Percentiles rank a stretch among this genome's conserved stretches.
Evolutionary conservation across 2,329 filamentous ascomycete species (phyloP).

Genomic region (Epicoccum sorghinum): DNA sequence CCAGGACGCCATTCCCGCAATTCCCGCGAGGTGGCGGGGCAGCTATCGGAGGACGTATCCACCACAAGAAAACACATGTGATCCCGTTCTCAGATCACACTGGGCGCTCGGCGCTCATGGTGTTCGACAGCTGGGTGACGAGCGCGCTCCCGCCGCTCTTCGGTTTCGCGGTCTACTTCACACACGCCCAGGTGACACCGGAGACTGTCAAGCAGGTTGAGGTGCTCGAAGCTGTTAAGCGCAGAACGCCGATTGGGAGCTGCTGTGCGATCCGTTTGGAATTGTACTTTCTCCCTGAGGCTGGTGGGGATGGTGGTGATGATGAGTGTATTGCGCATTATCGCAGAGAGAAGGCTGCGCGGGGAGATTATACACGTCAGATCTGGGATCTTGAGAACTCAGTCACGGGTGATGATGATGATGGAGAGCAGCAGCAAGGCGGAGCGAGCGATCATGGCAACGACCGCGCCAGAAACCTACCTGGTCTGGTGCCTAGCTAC

Average conservation of each 20-base stretch:
- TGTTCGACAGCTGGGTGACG: constrained; percentile 11
- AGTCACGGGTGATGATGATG: background rate
- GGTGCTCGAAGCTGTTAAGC: constrained; percentile 13
- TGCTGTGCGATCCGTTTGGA: constrained; percentile 14
- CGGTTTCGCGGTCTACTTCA: constrained; percentile 21
- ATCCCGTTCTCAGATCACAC: constrained; percentile 18
- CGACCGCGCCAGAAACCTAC: constrained; percentile 4
- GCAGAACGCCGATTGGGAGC: constrained; percentile 6
- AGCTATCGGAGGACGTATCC: constrained; percentile 13
- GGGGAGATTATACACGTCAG: constrained; percentile 16
- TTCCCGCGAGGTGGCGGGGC: constrained; percentile 4
- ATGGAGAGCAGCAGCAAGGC: constrained; percentile 12
- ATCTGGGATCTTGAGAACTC: constrained; percentile 13
- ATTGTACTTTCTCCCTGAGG: constrained; percentile 1
- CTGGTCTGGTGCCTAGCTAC: constrained; percentile 14
- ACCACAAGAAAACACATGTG: constrained; percentile 17
- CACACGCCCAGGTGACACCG: constrained; percentile 12
- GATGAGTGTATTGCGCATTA: constrained; percentile 12
- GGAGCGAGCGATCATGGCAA: background rate
- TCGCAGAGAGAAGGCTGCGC: constrained; percentile 14
- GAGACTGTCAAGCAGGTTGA: constrained; percentile 16
- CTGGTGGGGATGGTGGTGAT: background rate
- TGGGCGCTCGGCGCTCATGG: constrained; percentile 12
- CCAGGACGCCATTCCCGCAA: constrained; percentile 8
- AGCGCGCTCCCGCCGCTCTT: constrained; percentile 19